A percentile compares a stretch with the other conserved stretches of the same genome.
Conservation (phyloP, 1,139 yeast species). For the Petasospora fabianii region DNA sequence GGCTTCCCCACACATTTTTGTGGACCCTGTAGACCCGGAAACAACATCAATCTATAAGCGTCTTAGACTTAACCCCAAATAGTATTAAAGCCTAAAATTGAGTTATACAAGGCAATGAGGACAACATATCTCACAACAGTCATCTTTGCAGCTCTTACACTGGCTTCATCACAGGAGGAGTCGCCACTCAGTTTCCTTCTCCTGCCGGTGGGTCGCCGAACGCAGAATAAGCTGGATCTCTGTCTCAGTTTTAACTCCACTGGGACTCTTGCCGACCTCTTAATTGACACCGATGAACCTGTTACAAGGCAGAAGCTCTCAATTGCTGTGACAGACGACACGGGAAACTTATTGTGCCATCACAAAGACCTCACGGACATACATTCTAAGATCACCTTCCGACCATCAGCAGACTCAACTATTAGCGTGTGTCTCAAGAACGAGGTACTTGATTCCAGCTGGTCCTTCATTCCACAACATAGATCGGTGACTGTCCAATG, state of each 20-base stretch:
- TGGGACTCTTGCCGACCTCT: constrained; percentile 6
- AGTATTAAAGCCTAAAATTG: too few relatives aligned
- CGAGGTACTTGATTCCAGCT: constrained; percentile 25
- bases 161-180: too few relatives aligned
- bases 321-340: constrained; percentile 9
- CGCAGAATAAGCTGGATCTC: neutral
- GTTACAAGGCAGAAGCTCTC: constrained; percentile 10
- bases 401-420: constrained; percentile 8
- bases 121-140: too few relatives aligned
- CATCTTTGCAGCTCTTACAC: too few relatives aligned
- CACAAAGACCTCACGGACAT: constrained; percentile 11
- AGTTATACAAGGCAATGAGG: too few relatives aligned
- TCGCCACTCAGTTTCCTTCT: constrained; percentile 6
- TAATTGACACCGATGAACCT: constrained; percentile 8
- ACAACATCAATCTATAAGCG: too few relatives aligned
- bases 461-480: constrained; percentile 16
- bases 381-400: constrained; percentile 11
- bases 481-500: constrained; percentile 9
- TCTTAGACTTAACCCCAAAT: too few relatives aligned
- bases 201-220: constrained; percentile 2
- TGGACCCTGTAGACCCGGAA: too few relatives aligned
- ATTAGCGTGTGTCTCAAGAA: constrained; percentile 23
- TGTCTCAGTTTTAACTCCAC: constrained; percentile 12
- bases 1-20: too few relatives aligned
- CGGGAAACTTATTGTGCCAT: constrained; percentile 9